These are phyloP conservation scores for Candida labiduridarum DNA, from an alignment of 1,139 yeast species.

Conservation along the genomic window DNA sequence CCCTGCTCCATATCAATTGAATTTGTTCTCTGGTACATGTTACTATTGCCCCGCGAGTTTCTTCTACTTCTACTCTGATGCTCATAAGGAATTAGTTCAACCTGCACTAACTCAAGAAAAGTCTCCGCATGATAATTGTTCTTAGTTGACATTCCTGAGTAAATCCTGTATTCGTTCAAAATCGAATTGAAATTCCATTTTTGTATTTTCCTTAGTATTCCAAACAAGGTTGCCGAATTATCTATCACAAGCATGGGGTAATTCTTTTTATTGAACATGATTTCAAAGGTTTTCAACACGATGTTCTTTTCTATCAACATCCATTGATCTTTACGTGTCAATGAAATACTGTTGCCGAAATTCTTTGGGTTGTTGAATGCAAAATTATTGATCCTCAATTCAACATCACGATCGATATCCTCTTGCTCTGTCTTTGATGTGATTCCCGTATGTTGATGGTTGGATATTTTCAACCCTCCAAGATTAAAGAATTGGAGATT, in stretches of 20 bases:
- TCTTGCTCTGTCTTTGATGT: conserved; percentile 11
- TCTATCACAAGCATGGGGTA: conserved; percentile 79
- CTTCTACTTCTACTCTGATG: conserved; percentile 14
- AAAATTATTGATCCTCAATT: background rate
- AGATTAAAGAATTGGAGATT: conserved; percentile 47
- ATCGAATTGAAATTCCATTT: conserved; percentile 88
- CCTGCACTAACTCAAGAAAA: conserved; percentile 70
- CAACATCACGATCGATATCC: conserved; percentile 22
- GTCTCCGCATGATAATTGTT: conserved; percentile 78
- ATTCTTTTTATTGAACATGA: conserved; percentile 62
- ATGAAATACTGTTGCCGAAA: conserved; percentile 1
- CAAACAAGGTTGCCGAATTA: conserved; percentile 76
- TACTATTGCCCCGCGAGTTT: conserved; percentile 7
- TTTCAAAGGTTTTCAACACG: conserved; percentile 57
- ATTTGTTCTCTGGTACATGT: conserved; percentile 3
- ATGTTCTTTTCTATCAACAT: conserved; percentile 67
- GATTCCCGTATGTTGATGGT: conserved; percentile 41
- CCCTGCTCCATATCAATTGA: conserved; percentile 10
- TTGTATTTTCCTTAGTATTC: conserved; percentile 77
- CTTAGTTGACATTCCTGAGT: conserved; percentile 64
- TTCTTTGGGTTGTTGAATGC: conserved; percentile 4
- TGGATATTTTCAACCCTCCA: conserved; percentile 46
- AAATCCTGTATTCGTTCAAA: conserved; percentile 80
- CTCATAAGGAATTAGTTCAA: conserved; percentile 53
- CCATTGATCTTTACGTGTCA: conserved; percentile 54